Percentiles rank a stretch among this genome's conserved stretches.
phyloP scores from a whole-genome alignment of 1,284 basidiomycete genomes.

The Phellopilus nigrolimitatus region DNA sequence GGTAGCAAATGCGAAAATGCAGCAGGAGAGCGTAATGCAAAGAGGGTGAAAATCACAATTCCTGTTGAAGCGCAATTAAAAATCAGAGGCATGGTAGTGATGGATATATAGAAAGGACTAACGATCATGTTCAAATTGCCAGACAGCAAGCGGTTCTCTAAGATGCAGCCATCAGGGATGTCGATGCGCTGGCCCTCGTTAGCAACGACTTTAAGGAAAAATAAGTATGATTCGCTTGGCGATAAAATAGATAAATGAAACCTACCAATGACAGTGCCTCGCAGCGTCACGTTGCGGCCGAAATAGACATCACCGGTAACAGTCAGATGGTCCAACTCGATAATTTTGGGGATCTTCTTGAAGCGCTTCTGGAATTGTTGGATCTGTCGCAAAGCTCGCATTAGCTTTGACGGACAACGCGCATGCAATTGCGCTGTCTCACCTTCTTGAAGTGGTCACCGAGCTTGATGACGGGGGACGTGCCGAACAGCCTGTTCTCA shows the following conservation, averaged over 20 bases:
- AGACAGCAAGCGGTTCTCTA: conserved; percentile 82
- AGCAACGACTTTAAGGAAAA: conserved; percentile 57
- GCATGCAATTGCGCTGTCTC: conserved; percentile 7
- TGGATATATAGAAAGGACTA: conserved; percentile 27
- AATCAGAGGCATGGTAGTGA: not conserved
- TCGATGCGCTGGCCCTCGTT: conserved; percentile 95
- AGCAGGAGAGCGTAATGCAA: not conserved
- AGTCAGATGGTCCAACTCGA: conserved; percentile 95
- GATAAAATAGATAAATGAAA: conserved; percentile 8
- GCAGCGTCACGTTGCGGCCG: conserved; percentile 86
- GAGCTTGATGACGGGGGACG: conserved; percentile 97
- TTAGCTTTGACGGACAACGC: not conserved
- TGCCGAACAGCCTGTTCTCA: conserved; percentile 86
- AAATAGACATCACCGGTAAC: conserved; percentile 97
- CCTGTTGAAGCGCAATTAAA: not conserved
- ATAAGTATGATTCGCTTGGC: conserved; percentile 3
- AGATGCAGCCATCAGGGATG: conserved; percentile 91
- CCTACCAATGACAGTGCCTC: conserved; percentile 79
- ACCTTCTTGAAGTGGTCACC: conserved; percentile 90
- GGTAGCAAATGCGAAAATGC: conserved; percentile 3
- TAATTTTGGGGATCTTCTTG: conserved; percentile 94
- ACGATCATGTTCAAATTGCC: conserved; percentile 70
- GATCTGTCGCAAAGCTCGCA: conserved; percentile 53
- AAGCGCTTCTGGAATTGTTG: conserved; percentile 97
- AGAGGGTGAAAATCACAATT: conserved; percentile 1